Conservation (phyloP, 192 early-diverging fungal species). For the Obelidium mucronatum region DNA sequence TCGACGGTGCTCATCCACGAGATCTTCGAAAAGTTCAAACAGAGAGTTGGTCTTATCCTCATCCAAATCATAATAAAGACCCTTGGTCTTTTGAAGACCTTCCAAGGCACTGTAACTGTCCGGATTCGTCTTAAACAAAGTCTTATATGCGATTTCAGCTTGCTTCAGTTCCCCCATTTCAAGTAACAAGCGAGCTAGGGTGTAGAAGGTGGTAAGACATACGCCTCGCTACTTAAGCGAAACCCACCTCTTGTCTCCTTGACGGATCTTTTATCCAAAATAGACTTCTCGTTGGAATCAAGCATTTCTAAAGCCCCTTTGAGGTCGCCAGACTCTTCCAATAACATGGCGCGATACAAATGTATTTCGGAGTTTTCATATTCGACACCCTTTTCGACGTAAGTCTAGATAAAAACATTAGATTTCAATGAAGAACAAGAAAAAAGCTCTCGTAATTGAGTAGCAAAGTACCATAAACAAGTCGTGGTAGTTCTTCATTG, state of each 20-base stretch:
- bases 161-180: conserved; percentile 72
- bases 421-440: too few relatives aligned
- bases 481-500: conserved; percentile 74
- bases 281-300: conserved; percentile 71
- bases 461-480: conserved; percentile 64
- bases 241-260: conserved; percentile 66
- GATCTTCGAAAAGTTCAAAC: conserved; percentile 52
- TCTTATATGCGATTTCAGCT: conserved; percentile 77
- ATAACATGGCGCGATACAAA: conserved; percentile 85
- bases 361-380: conserved; percentile 84
- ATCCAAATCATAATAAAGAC: conserved; percentile 48
- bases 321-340: conserved; percentile 84
- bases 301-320: conserved; percentile 80
- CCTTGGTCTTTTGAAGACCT: conserved; percentile 64
- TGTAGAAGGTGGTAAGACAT: neutral
- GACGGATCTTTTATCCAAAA: conserved; percentile 77
- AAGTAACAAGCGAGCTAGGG: conserved; percentile 72
- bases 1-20: conserved; percentile 76
- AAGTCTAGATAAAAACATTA: conserved; percentile 13
- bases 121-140: conserved; percentile 81
- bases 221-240: neutral
- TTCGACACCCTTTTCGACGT: conserved; percentile 40
- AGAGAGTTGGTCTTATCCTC: conserved; percentile 36
- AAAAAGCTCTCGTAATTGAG: neutral
- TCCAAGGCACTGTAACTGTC: conserved; percentile 78